Evolutionary conservation across 768 basidiomycete genomes (phyloP).

Genomic region (Wakefieldia striispora): DNA sequence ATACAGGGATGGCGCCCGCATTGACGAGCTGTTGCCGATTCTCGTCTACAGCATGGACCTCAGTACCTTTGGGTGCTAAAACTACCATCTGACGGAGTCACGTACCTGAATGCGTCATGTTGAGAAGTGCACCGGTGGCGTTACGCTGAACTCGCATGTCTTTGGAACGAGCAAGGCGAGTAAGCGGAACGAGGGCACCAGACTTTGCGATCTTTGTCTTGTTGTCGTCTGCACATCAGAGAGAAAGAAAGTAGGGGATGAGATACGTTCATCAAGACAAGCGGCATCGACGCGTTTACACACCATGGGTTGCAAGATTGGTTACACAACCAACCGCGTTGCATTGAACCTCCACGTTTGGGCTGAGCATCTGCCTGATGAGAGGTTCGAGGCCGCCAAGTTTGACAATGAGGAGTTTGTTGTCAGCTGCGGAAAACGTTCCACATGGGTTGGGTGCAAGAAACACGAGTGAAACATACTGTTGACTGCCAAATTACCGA

Average conservation of each 20-base stretch:
- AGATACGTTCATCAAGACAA: conserved; percentile 8
- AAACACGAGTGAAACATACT: conserved; percentile 55
- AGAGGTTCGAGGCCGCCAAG: conserved; percentile 96
- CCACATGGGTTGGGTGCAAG: conserved; percentile 9
- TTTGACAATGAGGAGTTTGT: conserved; percentile 98
- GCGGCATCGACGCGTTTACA: conserved; percentile 23
- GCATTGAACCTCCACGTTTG: conserved; percentile 99
- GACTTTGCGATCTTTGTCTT: conserved; percentile 99
- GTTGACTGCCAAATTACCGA: conserved; percentile 97
- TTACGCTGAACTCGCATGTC: conserved; percentile 99
- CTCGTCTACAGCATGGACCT: conserved; percentile 63
- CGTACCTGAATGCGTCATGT: conserved; percentile 98
- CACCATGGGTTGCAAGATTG: conserved; percentile 97
- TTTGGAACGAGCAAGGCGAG: conserved; percentile 92
- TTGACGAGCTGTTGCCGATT: conserved; percentile 98
- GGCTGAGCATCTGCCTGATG: conserved; percentile 98
- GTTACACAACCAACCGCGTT: conserved; percentile 99
- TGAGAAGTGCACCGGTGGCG: conserved; percentile 94
- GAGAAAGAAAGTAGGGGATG: conserved; percentile 1
- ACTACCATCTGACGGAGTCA: background rate
- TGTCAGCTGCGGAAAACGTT: conserved; percentile 66
- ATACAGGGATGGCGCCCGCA: conserved; percentile 96
- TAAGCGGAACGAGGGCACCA: conserved; percentile 95
- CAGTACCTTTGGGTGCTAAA: background rate
- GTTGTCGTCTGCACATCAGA: conserved; percentile 76